Percentiles rank a stretch among this genome's conserved stretches.
Evolutionary conservation across 495 filamentous ascomycete genomes (phyloP).

Genomic region (Tuber borchii): DNA sequence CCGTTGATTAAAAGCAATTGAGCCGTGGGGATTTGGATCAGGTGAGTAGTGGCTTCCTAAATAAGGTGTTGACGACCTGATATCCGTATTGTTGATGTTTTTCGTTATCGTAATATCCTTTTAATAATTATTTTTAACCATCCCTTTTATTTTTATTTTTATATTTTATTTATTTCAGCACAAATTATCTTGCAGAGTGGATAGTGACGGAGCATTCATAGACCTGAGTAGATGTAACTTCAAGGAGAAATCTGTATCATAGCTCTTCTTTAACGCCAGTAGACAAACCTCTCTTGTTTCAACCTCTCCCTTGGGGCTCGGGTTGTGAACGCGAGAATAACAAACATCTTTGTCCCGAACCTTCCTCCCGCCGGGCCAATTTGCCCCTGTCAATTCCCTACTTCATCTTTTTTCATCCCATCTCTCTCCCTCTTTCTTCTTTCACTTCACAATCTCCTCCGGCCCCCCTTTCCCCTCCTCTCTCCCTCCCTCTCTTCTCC

Average conservation of each 20-base stretch:
- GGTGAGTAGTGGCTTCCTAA: not conserved
- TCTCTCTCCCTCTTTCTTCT: conserved; percentile 19
- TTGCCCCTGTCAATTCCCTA: conserved; percentile 28
- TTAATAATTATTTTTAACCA: not conserved
- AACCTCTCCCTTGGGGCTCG: not conserved
- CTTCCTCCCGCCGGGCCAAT: conserved; percentile 25
- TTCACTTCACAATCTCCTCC: conserved; percentile 10
- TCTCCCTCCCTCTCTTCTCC: not conserved
- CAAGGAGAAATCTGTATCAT: not conserved
- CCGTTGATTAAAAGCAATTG: conserved; percentile 34
- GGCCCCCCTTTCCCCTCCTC: conserved; percentile 1
- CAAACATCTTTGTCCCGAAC: conserved; percentile 27
- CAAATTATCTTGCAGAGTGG: not conserved
- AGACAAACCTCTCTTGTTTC: not conserved
- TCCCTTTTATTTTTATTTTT: not conserved
- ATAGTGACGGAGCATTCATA: not conserved
- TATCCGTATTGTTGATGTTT: not conserved
- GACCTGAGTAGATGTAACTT: not conserved
- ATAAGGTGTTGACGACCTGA: not conserved
- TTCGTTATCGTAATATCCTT: not conserved
- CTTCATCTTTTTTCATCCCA: conserved; percentile 35
- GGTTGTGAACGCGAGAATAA: conserved; percentile 23
- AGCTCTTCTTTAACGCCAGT: not conserved
- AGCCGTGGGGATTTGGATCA: not conserved
- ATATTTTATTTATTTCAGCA: not conserved